Conservation (phyloP, 176 grass and related monocot species). For the Leersia perrieri region DNA sequence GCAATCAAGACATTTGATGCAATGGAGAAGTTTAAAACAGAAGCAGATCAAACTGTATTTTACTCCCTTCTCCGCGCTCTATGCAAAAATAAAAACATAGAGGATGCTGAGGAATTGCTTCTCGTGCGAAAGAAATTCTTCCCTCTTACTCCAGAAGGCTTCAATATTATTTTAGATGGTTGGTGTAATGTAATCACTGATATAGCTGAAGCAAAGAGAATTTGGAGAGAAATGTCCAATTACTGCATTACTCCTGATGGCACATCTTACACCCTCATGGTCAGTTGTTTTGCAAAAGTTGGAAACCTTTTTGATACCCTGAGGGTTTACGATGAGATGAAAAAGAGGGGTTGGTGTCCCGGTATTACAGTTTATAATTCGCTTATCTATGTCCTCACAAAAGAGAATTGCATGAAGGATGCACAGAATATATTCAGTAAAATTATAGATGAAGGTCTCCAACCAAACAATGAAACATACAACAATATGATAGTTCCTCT, state of each 20-base stretch:
- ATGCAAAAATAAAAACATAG: slow-evolving; percentile 87
- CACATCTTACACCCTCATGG: slow-evolving; percentile 77
- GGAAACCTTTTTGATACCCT: slow-evolving; percentile 91
- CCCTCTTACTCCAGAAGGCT: slow-evolving; percentile 66
- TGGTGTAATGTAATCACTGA: slow-evolving; percentile 87
- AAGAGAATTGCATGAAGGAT: slow-evolving; percentile 89
- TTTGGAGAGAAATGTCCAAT: slow-evolving; percentile 92
- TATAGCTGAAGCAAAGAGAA: slow-evolving; percentile 82
- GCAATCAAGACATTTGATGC: slow-evolving; percentile 75
- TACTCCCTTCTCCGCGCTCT: slow-evolving; percentile 71
- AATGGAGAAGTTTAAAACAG: slow-evolving; percentile 84
- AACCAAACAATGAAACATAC: slow-evolving; percentile 74
- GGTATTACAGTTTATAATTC: slow-evolving; percentile 75
- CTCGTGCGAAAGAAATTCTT: slow-evolving; percentile 67
- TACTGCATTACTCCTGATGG: slow-evolving; percentile 75
- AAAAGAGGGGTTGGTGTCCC: slow-evolving; percentile 72
- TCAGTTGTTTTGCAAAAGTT: slow-evolving; percentile 83
- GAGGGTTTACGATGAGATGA: slow-evolving; percentile 95
- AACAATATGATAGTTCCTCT: slow-evolving; percentile 79
- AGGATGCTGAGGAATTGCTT: slow-evolving; percentile 89
- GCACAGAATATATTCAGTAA: slow-evolving; percentile 77
- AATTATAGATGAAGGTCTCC: slow-evolving; percentile 58
- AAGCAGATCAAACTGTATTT: slow-evolving; percentile 61
- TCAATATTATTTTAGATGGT: slow-evolving; percentile 82
- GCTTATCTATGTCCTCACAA: slow-evolving; percentile 77